Percentiles rank a stretch among this genome's conserved stretches.
These are phyloP conservation scores for Lunasporangiospora selenospora DNA, from an alignment of 192 early-diverging fungal species.

Conservation along the genomic window DNA sequence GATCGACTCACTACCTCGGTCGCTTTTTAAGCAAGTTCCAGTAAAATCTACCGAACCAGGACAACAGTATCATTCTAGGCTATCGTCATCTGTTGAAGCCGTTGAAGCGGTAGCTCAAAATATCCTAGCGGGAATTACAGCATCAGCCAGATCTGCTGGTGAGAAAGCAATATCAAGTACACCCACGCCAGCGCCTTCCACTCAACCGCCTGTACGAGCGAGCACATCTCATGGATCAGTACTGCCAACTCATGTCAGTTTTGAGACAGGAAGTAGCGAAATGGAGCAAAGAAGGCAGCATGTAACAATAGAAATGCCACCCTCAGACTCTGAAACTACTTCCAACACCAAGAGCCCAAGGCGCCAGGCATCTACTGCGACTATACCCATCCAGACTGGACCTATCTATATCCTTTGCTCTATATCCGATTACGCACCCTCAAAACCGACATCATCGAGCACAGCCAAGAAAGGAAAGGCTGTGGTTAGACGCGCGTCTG, in stretches of 20 bases:
- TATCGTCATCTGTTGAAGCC: constrained; percentile 24
- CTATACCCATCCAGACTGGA: constrained; percentile 49
- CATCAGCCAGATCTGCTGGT: neutral
- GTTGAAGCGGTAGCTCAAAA: constrained; percentile 38
- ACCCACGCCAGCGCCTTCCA: too few relatives aligned
- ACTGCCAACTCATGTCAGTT: too few relatives aligned
- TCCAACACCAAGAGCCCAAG: neutral
- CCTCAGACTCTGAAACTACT: constrained; percentile 1
- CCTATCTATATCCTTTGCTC: constrained; percentile 63
- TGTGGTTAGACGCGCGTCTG: too few relatives aligned
- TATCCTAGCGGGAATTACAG: constrained; percentile 22
- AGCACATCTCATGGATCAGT: too few relatives aligned
- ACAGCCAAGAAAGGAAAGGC: constrained; percentile 30
- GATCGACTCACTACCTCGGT: constrained; percentile 43
- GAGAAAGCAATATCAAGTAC: too few relatives aligned
- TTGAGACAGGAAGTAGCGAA: too few relatives aligned
- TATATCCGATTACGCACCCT: constrained; percentile 51
- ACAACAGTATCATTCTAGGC: constrained; percentile 17
- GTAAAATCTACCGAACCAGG: constrained; percentile 16
- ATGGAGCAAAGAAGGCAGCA: too few relatives aligned
- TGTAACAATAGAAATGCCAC: constrained; percentile 29
- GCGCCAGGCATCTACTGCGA: constrained; percentile 13
- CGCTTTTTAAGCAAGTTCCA: constrained; percentile 22
- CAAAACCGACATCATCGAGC: constrained; percentile 18
- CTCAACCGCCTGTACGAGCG: too few relatives aligned